Evolutionary conservation across 2,329 filamentous ascomycete genomes (phyloP).

Genomic region (Emergomyces pasteurianus): DNA sequence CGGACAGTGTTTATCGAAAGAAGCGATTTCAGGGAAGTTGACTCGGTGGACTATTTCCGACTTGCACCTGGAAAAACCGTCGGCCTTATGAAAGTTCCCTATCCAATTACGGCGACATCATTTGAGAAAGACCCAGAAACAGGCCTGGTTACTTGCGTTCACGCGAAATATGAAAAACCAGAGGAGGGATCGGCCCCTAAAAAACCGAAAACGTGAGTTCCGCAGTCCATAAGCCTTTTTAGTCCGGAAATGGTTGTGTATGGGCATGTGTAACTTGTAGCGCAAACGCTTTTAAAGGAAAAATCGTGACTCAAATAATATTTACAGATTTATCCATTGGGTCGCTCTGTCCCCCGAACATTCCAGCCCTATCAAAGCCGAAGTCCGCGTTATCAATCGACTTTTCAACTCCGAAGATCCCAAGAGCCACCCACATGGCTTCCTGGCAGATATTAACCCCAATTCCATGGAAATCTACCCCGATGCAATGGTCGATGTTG

Average conservation of each 20-base stretch:
- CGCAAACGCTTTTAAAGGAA: not conserved
- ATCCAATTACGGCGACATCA: slow-evolving; percentile 55
- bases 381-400: slow-evolving; percentile 66
- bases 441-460: slow-evolving; percentile 72
- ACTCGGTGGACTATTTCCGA: slow-evolving; percentile 64
- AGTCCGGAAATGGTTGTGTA: not conserved
- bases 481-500: slow-evolving; percentile 68
- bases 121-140: slow-evolving; percentile 55
- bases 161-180: slow-evolving; percentile 55
- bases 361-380: slow-evolving; percentile 48
- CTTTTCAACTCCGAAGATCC: slow-evolving; percentile 84
- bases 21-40: slow-evolving; percentile 62
- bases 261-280: not conserved
- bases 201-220: slow-evolving; percentile 55
- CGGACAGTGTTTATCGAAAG: slow-evolving; percentile 76
- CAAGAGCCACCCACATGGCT: slow-evolving; percentile 63
- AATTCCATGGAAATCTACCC: slow-evolving; percentile 70
- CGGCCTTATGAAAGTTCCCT: slow-evolving; percentile 58
- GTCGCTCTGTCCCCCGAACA: slow-evolving; percentile 58
- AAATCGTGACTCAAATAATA: not conserved
- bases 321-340: slow-evolving; percentile 63
- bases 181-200: slow-evolving; percentile 49
- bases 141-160: slow-evolving; percentile 54
- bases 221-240: not conserved
- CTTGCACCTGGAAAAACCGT: slow-evolving; percentile 64